These are phyloP conservation scores for Bruguiera hainesii DNA, from an alignment of 441 rosid genomes.

Conservation along the genomic window DNA sequence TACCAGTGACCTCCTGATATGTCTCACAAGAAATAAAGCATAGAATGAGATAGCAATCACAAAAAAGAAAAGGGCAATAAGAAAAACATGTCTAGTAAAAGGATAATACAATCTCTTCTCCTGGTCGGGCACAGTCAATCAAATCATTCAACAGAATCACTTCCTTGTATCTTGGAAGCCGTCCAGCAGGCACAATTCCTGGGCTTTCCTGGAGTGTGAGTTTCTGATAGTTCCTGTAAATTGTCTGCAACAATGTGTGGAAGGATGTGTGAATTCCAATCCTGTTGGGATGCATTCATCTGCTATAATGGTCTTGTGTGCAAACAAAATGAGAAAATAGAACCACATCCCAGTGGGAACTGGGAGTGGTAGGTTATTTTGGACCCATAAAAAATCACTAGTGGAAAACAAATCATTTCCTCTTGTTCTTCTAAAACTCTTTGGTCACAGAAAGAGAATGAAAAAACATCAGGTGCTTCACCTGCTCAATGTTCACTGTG, in stretches of 20 bases:
- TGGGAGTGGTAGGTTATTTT: too few species aligned
- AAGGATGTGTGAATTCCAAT: not conserved
- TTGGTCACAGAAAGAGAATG: not conserved
- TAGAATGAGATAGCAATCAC: conserved; percentile 4
- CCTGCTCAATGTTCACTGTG: conserved; percentile 96
- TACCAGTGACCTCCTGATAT: conserved; percentile 89
- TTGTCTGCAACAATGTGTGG: conserved; percentile 55
- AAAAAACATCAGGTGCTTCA: conserved; percentile 22
- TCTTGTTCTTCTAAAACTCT: not conserved
- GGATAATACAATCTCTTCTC: conserved; percentile 81
- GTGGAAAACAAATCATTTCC: not conserved
- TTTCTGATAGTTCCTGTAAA: conserved; percentile 95
- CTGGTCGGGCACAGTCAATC: conserved; percentile 97
- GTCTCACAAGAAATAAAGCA: conserved; percentile 8
- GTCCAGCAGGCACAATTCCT: conserved; percentile 98
- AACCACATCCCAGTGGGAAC: not conserved
- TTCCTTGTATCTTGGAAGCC: conserved; percentile 99
- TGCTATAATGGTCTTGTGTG: not conserved
- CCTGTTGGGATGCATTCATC: not conserved
- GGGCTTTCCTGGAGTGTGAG: conserved; percentile 99
- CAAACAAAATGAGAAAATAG: not conserved
- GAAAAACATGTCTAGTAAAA: conserved; percentile 18
- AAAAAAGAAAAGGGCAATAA: not conserved
- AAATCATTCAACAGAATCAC: conserved; percentile 89
- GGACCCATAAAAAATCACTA: not conserved